A percentile compares a stretch with the other conserved stretches of the same genome.
Conservation (phyloP, 2,329 filamentous ascomycete genomes). For the Aureobasidium sp. region DNA sequence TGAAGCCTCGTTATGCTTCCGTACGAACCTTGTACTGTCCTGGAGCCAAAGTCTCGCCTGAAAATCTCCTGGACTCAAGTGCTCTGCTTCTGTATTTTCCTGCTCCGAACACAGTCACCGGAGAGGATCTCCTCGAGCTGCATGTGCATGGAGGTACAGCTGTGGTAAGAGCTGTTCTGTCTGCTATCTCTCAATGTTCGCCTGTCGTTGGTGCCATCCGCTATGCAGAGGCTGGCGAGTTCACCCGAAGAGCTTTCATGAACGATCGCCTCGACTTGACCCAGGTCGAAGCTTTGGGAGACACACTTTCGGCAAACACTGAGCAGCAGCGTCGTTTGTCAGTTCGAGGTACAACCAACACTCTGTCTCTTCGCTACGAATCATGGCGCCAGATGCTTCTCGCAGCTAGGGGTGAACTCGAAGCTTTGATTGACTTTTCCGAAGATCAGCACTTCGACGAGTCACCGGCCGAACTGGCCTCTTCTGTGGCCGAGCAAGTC, state of each 20-base stretch:
- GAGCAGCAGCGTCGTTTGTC: constrained; percentile 89
- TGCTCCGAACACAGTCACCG: constrained; percentile 73
- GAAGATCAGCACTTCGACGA: constrained; percentile 98
- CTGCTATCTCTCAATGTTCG: constrained; percentile 59
- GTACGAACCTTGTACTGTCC: constrained; percentile 69
- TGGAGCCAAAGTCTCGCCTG: constrained; percentile 29
- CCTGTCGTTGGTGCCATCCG: constrained; percentile 46
- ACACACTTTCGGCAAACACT: constrained; percentile 61
- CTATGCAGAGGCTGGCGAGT: constrained; percentile 92
- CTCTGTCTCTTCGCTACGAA: constrained; percentile 71
- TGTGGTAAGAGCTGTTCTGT: constrained; percentile 77
- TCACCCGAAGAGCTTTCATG: constrained; percentile 85
- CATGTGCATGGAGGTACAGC: constrained; percentile 92
- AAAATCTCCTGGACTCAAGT: constrained; percentile 61
- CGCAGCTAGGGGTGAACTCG: constrained; percentile 79
- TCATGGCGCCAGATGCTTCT: constrained; percentile 71
- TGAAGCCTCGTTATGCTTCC: constrained; percentile 57
- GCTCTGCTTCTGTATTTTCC: constrained; percentile 81
- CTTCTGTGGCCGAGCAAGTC: constrained; percentile 62
- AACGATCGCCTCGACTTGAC: constrained; percentile 80
- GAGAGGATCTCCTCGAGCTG: constrained; percentile 85
- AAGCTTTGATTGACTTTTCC: constrained; percentile 93
- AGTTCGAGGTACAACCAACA: constrained; percentile 62
- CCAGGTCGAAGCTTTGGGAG: constrained; percentile 64
- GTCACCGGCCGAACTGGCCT: constrained; percentile 63